Evolutionary conservation across 2,329 filamentous ascomycete genomes (phyloP), one percentile per base, ranked within the genome.

Genomic region (Fusarium caatingaense): DNA sequence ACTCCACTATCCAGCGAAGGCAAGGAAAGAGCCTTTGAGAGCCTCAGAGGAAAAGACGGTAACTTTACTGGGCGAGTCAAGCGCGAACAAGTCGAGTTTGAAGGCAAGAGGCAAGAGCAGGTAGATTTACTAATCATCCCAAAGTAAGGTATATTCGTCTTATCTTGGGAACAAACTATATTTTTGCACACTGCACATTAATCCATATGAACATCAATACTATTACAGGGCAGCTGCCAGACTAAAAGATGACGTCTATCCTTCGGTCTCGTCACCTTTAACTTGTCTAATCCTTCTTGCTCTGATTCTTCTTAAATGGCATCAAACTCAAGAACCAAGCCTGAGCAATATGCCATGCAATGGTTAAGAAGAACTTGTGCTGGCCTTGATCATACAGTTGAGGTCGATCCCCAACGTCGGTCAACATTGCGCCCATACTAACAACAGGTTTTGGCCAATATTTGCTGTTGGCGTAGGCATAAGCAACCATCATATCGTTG

Each of bases 401-500:
- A 4, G 77, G 76, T 46, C 85, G 80, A 50, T 86, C 84, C 6
- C 84, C 86, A 11, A 85, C 83, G 21, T 87, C 85, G 2, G 82
- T 80, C 76, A 86, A 70, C 62, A 76, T 74, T 23, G 82, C 77
- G 6, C 74, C 80, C 46, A 85, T 70, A 72, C 87, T 85, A 12
- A 79, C 84, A 18, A 86, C 65, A 0, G 82, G 74, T 7, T 64
- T 69, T 1, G 84, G 80, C 71, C 86, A 85, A 57, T 80, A 80
- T 56, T 80, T 56, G n/a, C n/a, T 78, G 45, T 78, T 79, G 8
- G 80, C 76, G 37, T 83, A 80, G 11, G 82, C 81, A 72, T 87
- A 88, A 4, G 85, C 85, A 20, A 83, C 83, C 46, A 87, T 82
- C 56, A 88, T 79, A 60, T 88, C 86, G 68, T 87, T 87, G 32